phyloP scores from a whole-genome alignment of 2,329 filamentous ascomycete species.

The Calcarisporium arbuscula region DNA sequence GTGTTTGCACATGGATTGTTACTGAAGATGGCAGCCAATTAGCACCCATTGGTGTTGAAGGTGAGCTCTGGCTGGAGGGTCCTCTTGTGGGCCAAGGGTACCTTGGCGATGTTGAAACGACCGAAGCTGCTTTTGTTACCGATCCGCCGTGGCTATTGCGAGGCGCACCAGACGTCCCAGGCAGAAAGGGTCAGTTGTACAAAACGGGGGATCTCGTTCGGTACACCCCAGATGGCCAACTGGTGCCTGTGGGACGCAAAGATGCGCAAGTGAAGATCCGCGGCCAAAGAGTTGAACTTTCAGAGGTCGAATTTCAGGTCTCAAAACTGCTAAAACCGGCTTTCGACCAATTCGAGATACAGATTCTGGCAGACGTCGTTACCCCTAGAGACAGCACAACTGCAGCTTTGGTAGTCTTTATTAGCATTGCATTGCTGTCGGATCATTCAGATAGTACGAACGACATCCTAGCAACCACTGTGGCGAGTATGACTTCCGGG shows the following conservation, averaged over 20 bases:
- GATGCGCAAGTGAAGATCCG: conserved; percentile 14
- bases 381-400: no score
- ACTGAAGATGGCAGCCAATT: conserved; percentile 28
- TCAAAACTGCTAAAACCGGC: no score
- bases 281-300: background rate
- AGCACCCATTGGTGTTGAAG: conserved; percentile 31
- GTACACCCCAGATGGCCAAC: conserved; percentile 22
- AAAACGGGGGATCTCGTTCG: conserved; percentile 15
- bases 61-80: conserved; percentile 39
- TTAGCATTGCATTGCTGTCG: no score
- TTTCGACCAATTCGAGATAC: no score
- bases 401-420: no score
- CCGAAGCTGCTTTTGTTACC: conserved; percentile 42
- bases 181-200: conserved; percentile 8
- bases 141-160: conserved; percentile 38
- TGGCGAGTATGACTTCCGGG: no score
- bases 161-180: conserved; percentile 16
- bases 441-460: no score
- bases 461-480: no score
- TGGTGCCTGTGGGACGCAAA: conserved; percentile 15
- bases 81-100: conserved; percentile 49
- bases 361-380: no score
- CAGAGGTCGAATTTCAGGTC: conserved; percentile 6
- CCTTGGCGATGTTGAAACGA: conserved; percentile 44
- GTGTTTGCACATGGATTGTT: conserved; percentile 28